Evolutionary conservation across 2,329 filamentous ascomycete species (phyloP), one percentile per base, ranked within the genome.

Genomic region (Pseudogymnoascus sp.): DNA sequence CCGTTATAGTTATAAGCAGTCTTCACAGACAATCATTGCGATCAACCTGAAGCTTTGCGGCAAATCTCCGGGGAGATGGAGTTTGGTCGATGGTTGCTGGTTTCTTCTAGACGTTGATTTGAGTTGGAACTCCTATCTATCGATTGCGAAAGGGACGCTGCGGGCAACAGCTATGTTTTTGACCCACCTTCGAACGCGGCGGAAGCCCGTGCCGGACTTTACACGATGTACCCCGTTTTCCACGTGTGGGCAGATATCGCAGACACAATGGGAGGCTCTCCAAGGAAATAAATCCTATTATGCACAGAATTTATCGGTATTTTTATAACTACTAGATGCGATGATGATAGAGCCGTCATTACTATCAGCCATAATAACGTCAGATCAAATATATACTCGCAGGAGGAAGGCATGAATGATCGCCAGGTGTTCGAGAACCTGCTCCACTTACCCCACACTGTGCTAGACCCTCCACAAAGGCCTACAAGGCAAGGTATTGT

Each of bases 391-490:
- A 35, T 56, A n/a, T 7, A 6, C 29, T 56, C 10, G 7, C 29
- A 11, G 29, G 2, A 33, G 10, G 29, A 56, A 56, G 29, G 29
- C 29, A 56, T 56, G 50, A 56, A 35, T 56, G 50, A 56, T 56
- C 50, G 50, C 50, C 50, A 56, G 17, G 5, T 56, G 29, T 56
- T 33, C 50, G 29, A 56, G 50, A 56, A 35, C 29, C 50, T 15
- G 50, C 50, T 56, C 50, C 50, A 56, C 50, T 56, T 56, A 56
- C 50, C 50, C 50, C 50, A 56, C 50, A 56, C 50, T 56, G 50
- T 56, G 50, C 29, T 56, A 56, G 29, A 56, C 50, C 50, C 50
- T 56, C 50, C 29, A 33, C 3, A 56, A 56, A 56, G 29, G 50
- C 50, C 26, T 56, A 56, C 50, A 56, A 56, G 50, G 29, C 50